phyloP scores from a whole-genome alignment of 208 protist genomes.

The Trypanosoma boissoni region DNA sequence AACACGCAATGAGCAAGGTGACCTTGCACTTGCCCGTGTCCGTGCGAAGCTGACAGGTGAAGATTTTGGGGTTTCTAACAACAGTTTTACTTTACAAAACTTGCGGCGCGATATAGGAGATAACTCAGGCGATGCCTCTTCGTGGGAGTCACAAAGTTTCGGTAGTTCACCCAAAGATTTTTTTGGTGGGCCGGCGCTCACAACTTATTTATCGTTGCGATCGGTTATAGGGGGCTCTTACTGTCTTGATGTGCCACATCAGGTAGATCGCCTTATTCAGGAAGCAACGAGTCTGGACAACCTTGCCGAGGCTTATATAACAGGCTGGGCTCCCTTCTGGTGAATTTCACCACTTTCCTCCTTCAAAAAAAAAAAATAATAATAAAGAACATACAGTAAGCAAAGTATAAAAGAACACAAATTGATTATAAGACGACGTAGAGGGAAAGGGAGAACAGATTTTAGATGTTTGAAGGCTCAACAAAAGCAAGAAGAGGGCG shows the following conservation, averaged over 20 bases:
- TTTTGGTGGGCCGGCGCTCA: conserved; percentile 40
- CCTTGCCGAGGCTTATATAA: conserved; percentile 85
- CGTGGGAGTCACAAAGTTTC: conserved; percentile 44
- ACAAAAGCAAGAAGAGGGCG: not conserved
- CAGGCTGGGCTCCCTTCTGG: conserved; percentile 91
- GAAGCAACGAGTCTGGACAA: conserved; percentile 90
- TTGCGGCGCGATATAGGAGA: conserved; percentile 33
- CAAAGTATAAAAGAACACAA: no score
- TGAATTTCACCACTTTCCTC: conserved; percentile 25
- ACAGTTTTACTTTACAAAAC: conserved; percentile 50
- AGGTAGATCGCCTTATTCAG: conserved; percentile 89
- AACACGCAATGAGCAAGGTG: conserved; percentile 80
- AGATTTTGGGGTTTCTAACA: conserved; percentile 75
- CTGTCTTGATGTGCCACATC: conserved; percentile 69
- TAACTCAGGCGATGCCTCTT: conserved; percentile 30
- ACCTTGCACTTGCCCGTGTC: conserved; percentile 80
- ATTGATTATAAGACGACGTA: no score
- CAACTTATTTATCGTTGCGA: conserved; percentile 75
- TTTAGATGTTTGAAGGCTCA: no score
- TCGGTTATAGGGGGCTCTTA: conserved; percentile 48
- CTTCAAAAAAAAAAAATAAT: no score
- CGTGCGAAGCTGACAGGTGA: conserved; percentile 86
- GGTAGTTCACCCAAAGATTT: conserved; percentile 28
- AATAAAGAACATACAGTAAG: no score
- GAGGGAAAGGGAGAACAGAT: not conserved